phyloP scores from a whole-genome alignment of 345 rosid genomes.

The Euphorbia peplus region DNA sequence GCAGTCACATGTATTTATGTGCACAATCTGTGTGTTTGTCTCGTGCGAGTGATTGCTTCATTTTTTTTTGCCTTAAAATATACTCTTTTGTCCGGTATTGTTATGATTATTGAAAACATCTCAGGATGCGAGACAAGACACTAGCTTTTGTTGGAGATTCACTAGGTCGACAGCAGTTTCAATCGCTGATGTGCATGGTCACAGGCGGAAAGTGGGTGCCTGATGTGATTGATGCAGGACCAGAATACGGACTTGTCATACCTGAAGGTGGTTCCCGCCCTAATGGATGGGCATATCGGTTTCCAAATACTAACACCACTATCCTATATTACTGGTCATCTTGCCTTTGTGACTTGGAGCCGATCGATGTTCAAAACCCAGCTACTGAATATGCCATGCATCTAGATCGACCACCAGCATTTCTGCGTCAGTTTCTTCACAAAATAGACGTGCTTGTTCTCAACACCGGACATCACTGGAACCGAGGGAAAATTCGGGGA shows the following conservation, averaged over 20 bases:
- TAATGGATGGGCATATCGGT: slow-evolving; percentile 73
- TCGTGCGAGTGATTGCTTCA: not conserved
- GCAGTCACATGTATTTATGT: not conserved
- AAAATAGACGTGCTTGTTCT: slow-evolving; percentile 63
- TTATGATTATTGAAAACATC: slow-evolving; percentile 16
- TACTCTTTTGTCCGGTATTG: not conserved
- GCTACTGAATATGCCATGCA: slow-evolving; percentile 67
- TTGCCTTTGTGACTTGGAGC: slow-evolving; percentile 60
- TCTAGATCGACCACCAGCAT: slow-evolving; percentile 78
- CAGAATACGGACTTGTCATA: slow-evolving; percentile 50
- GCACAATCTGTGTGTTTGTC: not conserved
- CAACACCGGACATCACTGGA: slow-evolving; percentile 86
- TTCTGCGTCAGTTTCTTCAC: slow-evolving; percentile 51
- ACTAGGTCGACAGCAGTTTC: slow-evolving; percentile 79
- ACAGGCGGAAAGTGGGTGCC: slow-evolving; percentile 47
- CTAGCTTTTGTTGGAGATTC: slow-evolving; percentile 91
- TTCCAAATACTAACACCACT: slow-evolving; percentile 63
- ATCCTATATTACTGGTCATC: slow-evolving; percentile 79
- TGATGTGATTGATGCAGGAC: slow-evolving; percentile 57
- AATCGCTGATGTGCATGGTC: slow-evolving; percentile 81
- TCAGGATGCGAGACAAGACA: slow-evolving; percentile 69
- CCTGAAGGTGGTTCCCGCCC: slow-evolving; percentile 55
- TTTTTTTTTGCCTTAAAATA: not conserved
- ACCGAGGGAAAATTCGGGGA: slow-evolving; percentile 59
- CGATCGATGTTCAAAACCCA: slow-evolving; percentile 46